Base-by-base conservation (phyloP, 768 basidiomycete species). In the Floccularia luteovirens region DNA sequence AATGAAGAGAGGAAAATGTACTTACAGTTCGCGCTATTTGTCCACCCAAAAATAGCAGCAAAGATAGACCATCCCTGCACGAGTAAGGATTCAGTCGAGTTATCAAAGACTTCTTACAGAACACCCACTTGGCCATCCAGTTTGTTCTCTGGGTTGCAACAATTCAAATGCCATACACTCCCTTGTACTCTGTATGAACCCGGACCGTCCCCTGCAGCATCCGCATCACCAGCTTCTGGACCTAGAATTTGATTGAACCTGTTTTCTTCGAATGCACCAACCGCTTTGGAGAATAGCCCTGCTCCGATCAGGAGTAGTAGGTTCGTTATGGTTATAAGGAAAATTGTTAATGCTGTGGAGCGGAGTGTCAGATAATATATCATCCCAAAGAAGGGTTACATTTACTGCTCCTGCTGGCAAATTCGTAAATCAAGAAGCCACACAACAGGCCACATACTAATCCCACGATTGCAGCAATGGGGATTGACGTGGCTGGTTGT, bases 311-410 rank as follows among this genome's bases (percentile, higher is more conserved):
- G 79, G 48, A 97, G 74, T 34, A 98, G 67, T 47, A 98, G 63
- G 67, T 89, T 89, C 38, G 94, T 94, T 71, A 96, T 98, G 38
- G 79, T 68, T 51, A 97, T 64, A 39, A 99, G 74, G 81, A 98
- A 98, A 48, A 91, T 63, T 24, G 76, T 80, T 24, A 97, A 67
- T 1, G 90, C 86, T 77, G 45, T 16, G 32, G 8, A 38, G 10
- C 10, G 33, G 7, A 11, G 13, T 21, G 12, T 12, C 14, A 20
- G 10, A 23, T 11, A 21, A 19, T 17, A 17, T 11, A 8, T 17
- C 11, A 20, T 11, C 10, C 12, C 12, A 2, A 13, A 24, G 36
- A n/a, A n/a, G 19, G 1, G 23, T 12, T 4, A 20, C 7, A 60
- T 75, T 54, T 52, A 80, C 84, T 80, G 2, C 79, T 68, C 39